Evolutionary conservation across 306 rosid genomes (phyloP), one percentile per base, ranked within the genome.

Genomic region (Ceratonia siliqua): DNA sequence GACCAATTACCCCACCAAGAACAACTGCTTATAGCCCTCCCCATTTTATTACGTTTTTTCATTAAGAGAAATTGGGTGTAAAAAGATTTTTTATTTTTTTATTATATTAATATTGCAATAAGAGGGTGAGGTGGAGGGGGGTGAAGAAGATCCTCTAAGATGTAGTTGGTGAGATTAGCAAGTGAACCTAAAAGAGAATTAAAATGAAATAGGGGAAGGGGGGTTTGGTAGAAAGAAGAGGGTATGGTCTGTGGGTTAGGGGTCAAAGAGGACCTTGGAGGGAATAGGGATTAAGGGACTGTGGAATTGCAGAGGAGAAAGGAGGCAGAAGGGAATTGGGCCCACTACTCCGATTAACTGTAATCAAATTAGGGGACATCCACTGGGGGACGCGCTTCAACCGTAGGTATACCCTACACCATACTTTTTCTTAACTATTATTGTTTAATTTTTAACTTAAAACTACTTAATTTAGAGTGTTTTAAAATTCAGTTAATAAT

Each of bases 231-330:
- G 13, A 43, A 13, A 12, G 13, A 21, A 33, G 7, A 13, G 55
- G 5, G 28, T 15, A 17, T 80, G 83, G 83, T 80, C 79, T 58
- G 83, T 50, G 79, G 79, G 76, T 67, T 79, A 79, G 83, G 83
- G 74, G 70, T 79, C 75, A 73, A 56, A n/a, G n/a, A n/a, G n/a
- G n/a, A n/a, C n/a, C n/a, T n/a, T n/a, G n/a, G 12, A 41, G 76
- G 76, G 48, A 62, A 55, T 38, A 25, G 70, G 48, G 12, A 2
- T 2, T 3, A 20, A 22, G n/a, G 74, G 15, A 54, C 2, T 27
- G 54, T 21, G 46, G 62, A 68, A 68, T n/a, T 83, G 90, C 79
- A 8, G 22, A 75, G 84, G 67, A 39, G 69, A 18, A 57, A 52
- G 83, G 86, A 41, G 53, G 87, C 87, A 82, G 62, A 53, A 55